phyloP scores from a whole-genome alignment of 805 yeast genomes.

The Yarrowia sp. region DNA sequence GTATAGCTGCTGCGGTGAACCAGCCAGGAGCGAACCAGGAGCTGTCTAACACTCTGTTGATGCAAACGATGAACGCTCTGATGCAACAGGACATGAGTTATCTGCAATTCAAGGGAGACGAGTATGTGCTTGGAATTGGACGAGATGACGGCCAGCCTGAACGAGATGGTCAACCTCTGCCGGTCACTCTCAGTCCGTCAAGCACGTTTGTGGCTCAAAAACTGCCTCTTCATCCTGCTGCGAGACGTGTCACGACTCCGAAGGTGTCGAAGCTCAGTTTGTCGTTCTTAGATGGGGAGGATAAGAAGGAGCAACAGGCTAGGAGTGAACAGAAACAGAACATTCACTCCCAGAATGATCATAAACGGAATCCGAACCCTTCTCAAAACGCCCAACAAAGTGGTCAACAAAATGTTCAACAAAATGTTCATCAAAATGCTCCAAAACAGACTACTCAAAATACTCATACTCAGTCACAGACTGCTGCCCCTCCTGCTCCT shows the following conservation, averaged over 20 bases:
- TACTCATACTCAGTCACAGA: no score
- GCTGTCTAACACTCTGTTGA: background rate
- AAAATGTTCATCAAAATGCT: no score
- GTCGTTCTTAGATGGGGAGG: background rate
- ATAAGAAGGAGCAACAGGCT: background rate
- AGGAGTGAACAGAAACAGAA: background rate
- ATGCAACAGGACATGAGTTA: conserved; percentile 12
- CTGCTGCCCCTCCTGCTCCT: no score
- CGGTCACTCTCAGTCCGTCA: conserved; percentile 9
- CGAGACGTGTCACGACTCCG: background rate
- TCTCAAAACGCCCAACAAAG: background rate
- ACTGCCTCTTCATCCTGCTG: conserved; percentile 5
- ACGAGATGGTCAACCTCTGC: background rate
- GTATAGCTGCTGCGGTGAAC: conserved; percentile 1
- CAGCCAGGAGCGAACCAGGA: conserved; percentile 6
- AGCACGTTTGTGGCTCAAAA: background rate
- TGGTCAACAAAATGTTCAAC: background rate
- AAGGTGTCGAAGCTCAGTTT: background rate
- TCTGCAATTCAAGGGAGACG: conserved; percentile 20
- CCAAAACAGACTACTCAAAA: no score
- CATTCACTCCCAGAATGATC: background rate
- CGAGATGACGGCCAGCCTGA: background rate
- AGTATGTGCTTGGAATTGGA: conserved; percentile 10
- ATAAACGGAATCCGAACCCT: no score
- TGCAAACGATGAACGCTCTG: background rate